A percentile compares a stretch with the other conserved stretches of the same genome.
Evolutionary conservation across 2,329 filamentous ascomycete species (phyloP).

Genomic region (Colletotrichum musae): DNA sequence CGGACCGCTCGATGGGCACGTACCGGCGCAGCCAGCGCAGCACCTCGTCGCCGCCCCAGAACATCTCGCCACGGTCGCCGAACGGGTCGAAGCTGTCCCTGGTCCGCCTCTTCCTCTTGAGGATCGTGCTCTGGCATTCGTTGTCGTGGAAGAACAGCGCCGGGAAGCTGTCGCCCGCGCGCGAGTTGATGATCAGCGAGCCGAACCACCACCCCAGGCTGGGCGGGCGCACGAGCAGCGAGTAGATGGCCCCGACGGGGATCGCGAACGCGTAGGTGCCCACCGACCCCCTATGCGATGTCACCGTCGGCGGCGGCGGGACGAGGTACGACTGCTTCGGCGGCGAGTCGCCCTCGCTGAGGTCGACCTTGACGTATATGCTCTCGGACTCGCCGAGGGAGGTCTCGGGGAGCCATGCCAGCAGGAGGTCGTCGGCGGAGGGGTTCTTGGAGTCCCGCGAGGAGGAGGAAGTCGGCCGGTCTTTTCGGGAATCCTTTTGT

Average conservation of each 20-base stretch:
- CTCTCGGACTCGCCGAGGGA: slow-evolving; percentile 87
- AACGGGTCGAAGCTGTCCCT: slow-evolving; percentile 93
- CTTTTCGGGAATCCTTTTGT: slow-evolving; percentile 75
- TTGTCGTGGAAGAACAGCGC: slow-evolving; percentile 98
- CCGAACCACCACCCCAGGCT: slow-evolving; percentile 99
- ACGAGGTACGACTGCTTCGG: slow-evolving; percentile 92
- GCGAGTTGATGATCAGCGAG: slow-evolving; percentile 92
- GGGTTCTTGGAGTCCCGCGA: slow-evolving; percentile 56
- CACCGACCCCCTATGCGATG: slow-evolving; percentile 77
- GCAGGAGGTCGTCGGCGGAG: slow-evolving; percentile 80
- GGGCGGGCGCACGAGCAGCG: slow-evolving; percentile 88
- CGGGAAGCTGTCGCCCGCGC: slow-evolving; percentile 92
- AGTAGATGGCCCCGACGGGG: slow-evolving; percentile 91
- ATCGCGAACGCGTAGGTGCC: slow-evolving; percentile 94
- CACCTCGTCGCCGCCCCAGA: slow-evolving; percentile 98
- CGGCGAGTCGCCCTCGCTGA: slow-evolving; percentile 83
- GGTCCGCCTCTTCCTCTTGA: slow-evolving; percentile 90
- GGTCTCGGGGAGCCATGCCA: slow-evolving; percentile 94
- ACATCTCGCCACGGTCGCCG: slow-evolving; percentile 86
- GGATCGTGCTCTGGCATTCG: slow-evolving; percentile 94
- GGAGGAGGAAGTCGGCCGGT: slow-evolving; percentile 60
- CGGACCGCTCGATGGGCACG: slow-evolving; percentile 84
- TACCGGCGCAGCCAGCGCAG: slow-evolving; percentile 91
- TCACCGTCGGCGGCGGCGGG: slow-evolving; percentile 89
- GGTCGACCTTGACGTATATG: slow-evolving; percentile 96